Evolutionary conservation across 176 grass and related monocot species (phyloP), one percentile per base, ranked within the genome.

Genomic region (Poa annua): DNA sequence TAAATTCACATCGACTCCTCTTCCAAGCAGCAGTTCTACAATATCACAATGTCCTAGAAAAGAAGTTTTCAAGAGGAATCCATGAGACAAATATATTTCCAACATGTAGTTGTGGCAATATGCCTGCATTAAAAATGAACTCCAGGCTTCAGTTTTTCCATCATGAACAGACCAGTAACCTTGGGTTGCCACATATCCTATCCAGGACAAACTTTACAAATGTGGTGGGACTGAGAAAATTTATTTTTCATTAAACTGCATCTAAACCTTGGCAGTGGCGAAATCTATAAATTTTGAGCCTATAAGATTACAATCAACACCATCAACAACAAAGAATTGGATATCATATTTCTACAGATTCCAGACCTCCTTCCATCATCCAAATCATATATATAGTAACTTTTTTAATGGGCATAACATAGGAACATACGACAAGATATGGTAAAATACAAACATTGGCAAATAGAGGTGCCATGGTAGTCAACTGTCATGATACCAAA

Each of bases 251-350:
- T 74, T 12, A 41, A 20, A 19, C 10, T 41, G 8, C 16, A 65
- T 65, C 20, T 45, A 44, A 45, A 73, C 20, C 11, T 57, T 76
- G 33, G 34, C 11, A 76, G 20, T 55, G 57, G 34, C 19, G 5
- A 49, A 57, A 57, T 35, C n/a, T 19, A 21, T 74, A 25, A 8
- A 51, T 69, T 69, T 69, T 11, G 9, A 41, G 66, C 66, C 1
- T 42, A 69, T 42, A 75, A 51, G 66, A 44, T 22, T 70, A 44
- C 20, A 68, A 67, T 67, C 34, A n/a, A 39, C 65, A 68, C 35
- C 65, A 39, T 69, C 35, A 11, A 69, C 42, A 67, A 67, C 7
- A 61, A 24, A 25, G n/a, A 60, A 67, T n/a, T 67, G 1, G 65
- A 67, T 67, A 39, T 34, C 4, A 19, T 39, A 41, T 39, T n/a